Percentiles rank a stretch among this genome's conserved stretches.
Evolutionary conservation across 805 yeast genomes (phyloP).

Genomic region (Cyberlindnera euphorbiiphila): DNA sequence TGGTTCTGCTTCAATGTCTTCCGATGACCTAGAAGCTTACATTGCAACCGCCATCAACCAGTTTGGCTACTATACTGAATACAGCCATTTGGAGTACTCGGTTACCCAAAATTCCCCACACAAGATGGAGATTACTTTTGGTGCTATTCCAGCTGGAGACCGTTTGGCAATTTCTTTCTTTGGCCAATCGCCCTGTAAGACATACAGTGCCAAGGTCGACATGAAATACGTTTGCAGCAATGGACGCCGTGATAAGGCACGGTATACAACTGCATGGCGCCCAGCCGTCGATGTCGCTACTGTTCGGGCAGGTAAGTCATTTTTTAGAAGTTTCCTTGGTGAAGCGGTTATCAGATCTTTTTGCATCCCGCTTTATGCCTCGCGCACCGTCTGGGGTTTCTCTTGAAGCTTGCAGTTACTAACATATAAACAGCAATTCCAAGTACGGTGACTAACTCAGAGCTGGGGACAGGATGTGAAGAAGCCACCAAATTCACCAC

Average conservation of each 20-base stretch:
- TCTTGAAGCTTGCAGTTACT: too few species aligned
- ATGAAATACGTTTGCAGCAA: neutral
- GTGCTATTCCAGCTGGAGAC: slow-evolving; percentile 9
- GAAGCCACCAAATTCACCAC: too few species aligned
- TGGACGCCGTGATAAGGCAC: neutral
- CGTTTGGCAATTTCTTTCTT: slow-evolving; percentile 13
- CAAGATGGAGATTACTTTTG: slow-evolving; percentile 4
- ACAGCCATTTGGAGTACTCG: neutral
- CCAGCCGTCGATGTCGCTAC: slow-evolving; percentile 12
- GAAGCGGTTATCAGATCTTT: too few species aligned
- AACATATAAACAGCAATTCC: too few species aligned
- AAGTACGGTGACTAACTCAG: too few species aligned
- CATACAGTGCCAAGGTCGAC: neutral
- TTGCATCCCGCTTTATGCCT: too few species aligned
- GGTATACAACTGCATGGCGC: neutral
- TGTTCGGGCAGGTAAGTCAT: slow-evolving; percentile 10
- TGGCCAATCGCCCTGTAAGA: neutral
- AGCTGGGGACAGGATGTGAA: too few species aligned
- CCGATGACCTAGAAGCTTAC: slow-evolving; percentile 4
- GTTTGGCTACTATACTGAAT: slow-evolving; percentile 2
- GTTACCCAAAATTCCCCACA: neutral
- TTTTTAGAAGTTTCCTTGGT: too few species aligned
- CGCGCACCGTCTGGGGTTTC: too few species aligned
- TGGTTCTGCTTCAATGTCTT: neutral
- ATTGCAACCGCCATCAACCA: slow-evolving; percentile 2